Conservation (phyloP, 1,139 yeast species). For the Blastobotrys illinoisensis region DNA sequence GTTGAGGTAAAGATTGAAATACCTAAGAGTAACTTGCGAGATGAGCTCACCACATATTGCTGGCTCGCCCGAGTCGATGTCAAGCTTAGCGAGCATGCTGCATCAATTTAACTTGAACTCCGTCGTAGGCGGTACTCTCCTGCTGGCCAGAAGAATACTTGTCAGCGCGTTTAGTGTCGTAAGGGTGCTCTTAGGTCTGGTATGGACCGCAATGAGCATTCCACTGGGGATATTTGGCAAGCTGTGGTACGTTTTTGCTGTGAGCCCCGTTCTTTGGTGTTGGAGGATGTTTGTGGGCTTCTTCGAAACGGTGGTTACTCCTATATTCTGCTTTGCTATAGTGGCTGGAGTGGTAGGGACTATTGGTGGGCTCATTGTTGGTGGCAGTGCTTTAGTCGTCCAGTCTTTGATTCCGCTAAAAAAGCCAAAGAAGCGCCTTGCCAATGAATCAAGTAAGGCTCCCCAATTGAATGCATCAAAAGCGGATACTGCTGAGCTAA, state of each 20-base stretch:
- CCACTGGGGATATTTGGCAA: neutral
- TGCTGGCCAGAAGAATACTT: neutral
- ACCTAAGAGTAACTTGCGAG: no score
- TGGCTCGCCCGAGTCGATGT: neutral
- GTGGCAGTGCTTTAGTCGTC: slow-evolving; percentile 20
- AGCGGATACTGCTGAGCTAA: neutral
- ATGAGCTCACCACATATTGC: neutral
- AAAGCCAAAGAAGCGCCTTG: neutral
- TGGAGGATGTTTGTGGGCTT: slow-evolving; percentile 17
- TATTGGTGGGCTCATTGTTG: slow-evolving; percentile 21
- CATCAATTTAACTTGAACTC: neutral
- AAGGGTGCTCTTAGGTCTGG: neutral
- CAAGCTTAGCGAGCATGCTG: neutral
- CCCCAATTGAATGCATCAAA: no score
- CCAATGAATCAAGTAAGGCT: no score
- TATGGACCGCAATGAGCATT: neutral
- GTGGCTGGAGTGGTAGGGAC: slow-evolving; percentile 22
- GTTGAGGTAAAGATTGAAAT: no score
- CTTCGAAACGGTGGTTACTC: slow-evolving; percentile 20
- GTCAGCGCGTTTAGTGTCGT: neutral
- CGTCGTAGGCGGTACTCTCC: neutral
- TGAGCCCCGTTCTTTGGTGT: slow-evolving; percentile 14
- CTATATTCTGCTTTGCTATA: slow-evolving; percentile 21
- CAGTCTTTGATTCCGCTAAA: slow-evolving; percentile 18
- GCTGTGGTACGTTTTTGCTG: neutral